phyloP scores from a whole-genome alignment of 1,284 basidiomycete species.

The Sparassis latifolia region DNA sequence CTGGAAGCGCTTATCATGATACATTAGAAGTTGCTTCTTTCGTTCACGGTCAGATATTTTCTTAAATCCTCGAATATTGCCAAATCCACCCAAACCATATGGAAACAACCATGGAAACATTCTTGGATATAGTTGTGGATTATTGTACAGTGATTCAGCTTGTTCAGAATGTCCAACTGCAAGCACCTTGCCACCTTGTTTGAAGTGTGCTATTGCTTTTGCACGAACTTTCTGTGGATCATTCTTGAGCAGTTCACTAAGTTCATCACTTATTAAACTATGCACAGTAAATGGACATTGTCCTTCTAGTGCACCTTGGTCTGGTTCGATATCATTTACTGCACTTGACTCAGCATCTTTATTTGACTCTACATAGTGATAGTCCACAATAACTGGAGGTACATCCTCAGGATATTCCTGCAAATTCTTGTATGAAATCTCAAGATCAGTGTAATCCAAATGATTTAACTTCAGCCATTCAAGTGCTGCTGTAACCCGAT shows the following conservation, averaged over 20 bases:
- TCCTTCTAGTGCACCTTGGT: neutral
- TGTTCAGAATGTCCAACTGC: neutral
- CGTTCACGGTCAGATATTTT: neutral
- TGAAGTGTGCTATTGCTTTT: neutral
- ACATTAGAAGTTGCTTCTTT: neutral
- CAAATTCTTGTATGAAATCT: neutral
- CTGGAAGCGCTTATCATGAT: too few species aligned
- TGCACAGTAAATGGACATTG: too few species aligned
- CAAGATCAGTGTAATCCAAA: neutral
- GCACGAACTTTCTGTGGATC: neutral
- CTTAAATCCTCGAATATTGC: neutral
- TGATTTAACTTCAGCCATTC: neutral
- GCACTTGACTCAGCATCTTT: neutral
- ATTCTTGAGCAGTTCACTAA: neutral
- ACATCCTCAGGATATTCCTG: neutral
- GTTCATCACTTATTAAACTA: too few species aligned
- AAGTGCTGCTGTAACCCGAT: neutral
- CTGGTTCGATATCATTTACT: neutral
- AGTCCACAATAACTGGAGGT: neutral
- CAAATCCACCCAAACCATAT: neutral
- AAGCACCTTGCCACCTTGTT: too few species aligned
- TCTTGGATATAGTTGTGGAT: neutral
- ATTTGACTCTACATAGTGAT: neutral
- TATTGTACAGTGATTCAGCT: neutral
- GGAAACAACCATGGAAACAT: neutral